Conservation (phyloP, 306 rosid species). For the Spatholobus suberectus region DNA sequence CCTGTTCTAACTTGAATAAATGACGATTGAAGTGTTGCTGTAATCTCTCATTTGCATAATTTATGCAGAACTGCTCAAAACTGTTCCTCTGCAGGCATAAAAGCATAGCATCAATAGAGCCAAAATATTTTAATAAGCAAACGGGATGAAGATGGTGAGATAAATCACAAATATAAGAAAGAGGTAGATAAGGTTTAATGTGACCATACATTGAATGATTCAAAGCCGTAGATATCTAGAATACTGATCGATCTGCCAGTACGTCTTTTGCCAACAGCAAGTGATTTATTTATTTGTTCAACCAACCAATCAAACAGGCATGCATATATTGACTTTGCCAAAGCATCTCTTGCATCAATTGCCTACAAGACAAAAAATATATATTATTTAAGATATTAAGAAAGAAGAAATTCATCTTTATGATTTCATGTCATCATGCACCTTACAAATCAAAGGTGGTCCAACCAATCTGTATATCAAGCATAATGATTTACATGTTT, state of each 20-base stretch:
- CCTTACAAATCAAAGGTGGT: conserved; percentile 2
- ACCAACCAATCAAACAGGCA: conserved; percentile 96
- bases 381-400: conserved; percentile 12
- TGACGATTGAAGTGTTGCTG: conserved; percentile 99
- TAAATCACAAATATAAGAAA: neutral
- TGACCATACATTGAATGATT: conserved; percentile 69
- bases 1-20: conserved; percentile 95
- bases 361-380: conserved; percentile 58
- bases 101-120: conserved; percentile 9
- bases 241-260: conserved; percentile 97
- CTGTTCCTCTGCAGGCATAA: conserved; percentile 72
- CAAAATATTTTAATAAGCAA: conserved; percentile 39
- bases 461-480: conserved; percentile 1
- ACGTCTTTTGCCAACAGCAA: conserved; percentile 91
- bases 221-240: conserved; percentile 96
- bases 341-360: conserved; percentile 92
- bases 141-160: neutral
- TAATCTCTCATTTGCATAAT: conserved; percentile 76
- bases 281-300: conserved; percentile 92
- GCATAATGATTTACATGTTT: neutral
- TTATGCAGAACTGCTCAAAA: conserved; percentile 89
- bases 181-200: neutral
- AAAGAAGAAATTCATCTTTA: conserved; percentile 7
- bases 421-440: conserved; percentile 6
- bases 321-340: conserved; percentile 96